Conservation (phyloP, 495 filamentous ascomycete genomes). For the Bombardia bombarda region DNA sequence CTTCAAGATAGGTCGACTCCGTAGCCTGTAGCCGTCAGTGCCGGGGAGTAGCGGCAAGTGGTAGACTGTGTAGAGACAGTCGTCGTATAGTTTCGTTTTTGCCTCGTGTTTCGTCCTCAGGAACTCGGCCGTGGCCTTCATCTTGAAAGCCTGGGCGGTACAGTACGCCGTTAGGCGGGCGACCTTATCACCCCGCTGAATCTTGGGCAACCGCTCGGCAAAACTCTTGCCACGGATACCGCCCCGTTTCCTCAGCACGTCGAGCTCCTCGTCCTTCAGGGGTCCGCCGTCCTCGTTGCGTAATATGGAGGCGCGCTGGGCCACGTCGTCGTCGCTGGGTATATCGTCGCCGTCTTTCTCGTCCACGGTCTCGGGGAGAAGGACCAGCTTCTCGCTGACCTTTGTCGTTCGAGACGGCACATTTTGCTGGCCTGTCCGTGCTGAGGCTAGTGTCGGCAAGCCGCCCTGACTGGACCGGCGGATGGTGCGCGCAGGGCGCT, state of each 20-base stretch:
- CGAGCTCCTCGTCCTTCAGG: conserved; percentile 68
- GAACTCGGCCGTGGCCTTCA: conserved; percentile 79
- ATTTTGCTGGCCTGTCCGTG: conserved; percentile 55
- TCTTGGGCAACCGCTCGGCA: conserved; percentile 89
- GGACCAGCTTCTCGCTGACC: conserved; percentile 86
- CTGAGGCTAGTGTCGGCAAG: conserved; percentile 33
- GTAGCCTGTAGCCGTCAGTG: conserved; percentile 72
- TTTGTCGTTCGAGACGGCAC: conserved; percentile 86
- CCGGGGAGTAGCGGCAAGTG: conserved; percentile 84
- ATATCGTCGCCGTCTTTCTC: conserved; percentile 48
- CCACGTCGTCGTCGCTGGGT: conserved; percentile 40
- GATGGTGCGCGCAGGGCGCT: conserved; percentile 44
- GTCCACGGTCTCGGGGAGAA: conserved; percentile 78
- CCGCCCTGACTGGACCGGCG: conserved; percentile 30
- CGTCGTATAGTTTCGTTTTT: conserved; percentile 96
- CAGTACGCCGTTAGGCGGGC: conserved; percentile 92
- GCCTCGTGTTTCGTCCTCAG: conserved; percentile 84
- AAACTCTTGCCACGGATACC: conserved; percentile 78
- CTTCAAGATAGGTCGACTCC: conserved; percentile 85
- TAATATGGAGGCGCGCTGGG: conserved; percentile 27
- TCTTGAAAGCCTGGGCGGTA: conserved; percentile 86
- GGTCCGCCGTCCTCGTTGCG: conserved; percentile 56
- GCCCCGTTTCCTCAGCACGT: conserved; percentile 54
- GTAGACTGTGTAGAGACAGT: conserved; percentile 93
- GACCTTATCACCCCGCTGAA: conserved; percentile 76